Base-by-base conservation (phyloP, 2,329 filamentous ascomycete species). In the Phialemonium atrogriseum region DNA sequence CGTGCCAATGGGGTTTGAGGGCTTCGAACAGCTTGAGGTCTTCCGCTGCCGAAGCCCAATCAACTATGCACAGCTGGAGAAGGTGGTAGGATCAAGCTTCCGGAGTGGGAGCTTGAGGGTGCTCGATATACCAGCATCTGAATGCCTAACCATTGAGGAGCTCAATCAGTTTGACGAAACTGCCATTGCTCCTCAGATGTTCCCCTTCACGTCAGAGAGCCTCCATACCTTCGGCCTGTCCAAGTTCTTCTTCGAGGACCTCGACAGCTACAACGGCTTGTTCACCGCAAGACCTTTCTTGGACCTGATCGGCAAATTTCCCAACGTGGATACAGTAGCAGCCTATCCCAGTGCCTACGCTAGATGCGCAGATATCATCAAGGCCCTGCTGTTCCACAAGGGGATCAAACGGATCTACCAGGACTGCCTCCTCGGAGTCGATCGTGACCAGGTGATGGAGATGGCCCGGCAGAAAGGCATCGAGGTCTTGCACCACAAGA, bases 231-330 rank as follows among this genome's bases (percentile, higher is more conserved):
- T 28, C 11, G 27, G 18, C 15, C 11, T 28, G 17, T 10, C 11
- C 13, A n/a, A n/a, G n/a, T n/a, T n/a, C n/a, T n/a, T n/a, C n/a
- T 14, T 28, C 11, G 17, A 28, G 4, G 10, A 6, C 15, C 8
- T 12, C 11, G 14, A 14, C 4, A 10, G 13, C 11, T 17, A 15
- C 6, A 16, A 15, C 5, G n/a, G 4, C 10, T 3, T 12, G 17
- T 14, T 19, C 16, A 5, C 15, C 17, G 7, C 3, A 17, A 11
- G 11, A 12, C 17, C n/a, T 12, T 20, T 20, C 27, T 10, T 21
- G 10, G 27, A 28, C 16, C 21, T 17, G 17, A 19, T 28, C n/a
- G 17, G n/a, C 10, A 20, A 28, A 12, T 28, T 28, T n/a, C 27
- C 27, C 4, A 28, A 28, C 14, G 27, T 18, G 10, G 17, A 28